These are phyloP conservation scores for Wolfiporia cocos DNA, from an alignment of 1,284 basidiomycete genomes.

Conservation along the genomic window DNA sequence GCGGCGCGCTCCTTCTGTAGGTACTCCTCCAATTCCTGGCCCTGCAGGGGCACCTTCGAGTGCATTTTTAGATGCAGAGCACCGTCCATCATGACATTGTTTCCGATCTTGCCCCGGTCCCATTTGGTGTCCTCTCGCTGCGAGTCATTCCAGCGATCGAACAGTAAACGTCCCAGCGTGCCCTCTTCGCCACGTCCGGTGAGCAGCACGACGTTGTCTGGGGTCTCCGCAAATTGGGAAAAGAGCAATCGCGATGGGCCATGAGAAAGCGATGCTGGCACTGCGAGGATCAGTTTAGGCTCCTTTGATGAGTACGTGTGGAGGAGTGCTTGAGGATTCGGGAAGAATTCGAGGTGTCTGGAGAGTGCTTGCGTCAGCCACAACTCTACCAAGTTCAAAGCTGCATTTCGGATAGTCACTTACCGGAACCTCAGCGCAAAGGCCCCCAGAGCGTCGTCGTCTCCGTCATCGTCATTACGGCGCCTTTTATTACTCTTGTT, in stretches of 20 bases:
- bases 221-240: constrained; percentile 73
- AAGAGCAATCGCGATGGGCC: constrained; percentile 88
- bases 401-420: constrained; percentile 13
- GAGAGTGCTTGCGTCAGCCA: neutral
- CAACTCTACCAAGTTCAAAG: neutral
- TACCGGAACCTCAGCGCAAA: constrained; percentile 74
- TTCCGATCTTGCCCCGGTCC: constrained; percentile 87
- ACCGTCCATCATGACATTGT: constrained; percentile 74
- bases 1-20: constrained; percentile 72
- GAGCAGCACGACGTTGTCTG: constrained; percentile 82
- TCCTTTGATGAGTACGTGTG: constrained; percentile 80
- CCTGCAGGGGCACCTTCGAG: constrained; percentile 83
- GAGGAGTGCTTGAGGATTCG: constrained; percentile 74
- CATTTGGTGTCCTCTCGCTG: constrained; percentile 78
- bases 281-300: constrained; percentile 91
- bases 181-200: constrained; percentile 76
- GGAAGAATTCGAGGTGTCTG: constrained; percentile 88
- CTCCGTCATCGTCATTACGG: constrained; percentile 56
- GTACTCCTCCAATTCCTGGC: constrained; percentile 80
- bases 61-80: constrained; percentile 72
- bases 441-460: constrained; percentile 73
- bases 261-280: constrained; percentile 89
- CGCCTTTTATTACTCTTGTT: constrained; percentile 52
- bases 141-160: constrained; percentile 78
- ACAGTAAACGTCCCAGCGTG: constrained; percentile 76